Evolutionary conservation across 345 rosid genomes (phyloP).

Genomic region (Eucalyptus caleyi): DNA sequence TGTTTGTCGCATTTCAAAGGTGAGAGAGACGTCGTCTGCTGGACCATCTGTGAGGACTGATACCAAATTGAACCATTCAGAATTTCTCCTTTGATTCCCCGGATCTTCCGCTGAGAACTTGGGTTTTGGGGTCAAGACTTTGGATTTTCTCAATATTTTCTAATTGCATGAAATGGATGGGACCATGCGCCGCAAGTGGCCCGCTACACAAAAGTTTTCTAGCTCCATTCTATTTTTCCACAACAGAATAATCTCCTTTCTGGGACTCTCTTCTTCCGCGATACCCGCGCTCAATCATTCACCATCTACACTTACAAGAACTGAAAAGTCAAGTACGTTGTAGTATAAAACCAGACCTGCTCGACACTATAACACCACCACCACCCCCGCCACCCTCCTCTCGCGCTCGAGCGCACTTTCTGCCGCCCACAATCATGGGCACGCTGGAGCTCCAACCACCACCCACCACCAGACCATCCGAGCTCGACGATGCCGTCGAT

Average conservation of each 20-base stretch:
- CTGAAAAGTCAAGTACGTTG: neutral
- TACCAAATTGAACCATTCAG: no score
- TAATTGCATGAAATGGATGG: neutral
- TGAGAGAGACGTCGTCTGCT: no score
- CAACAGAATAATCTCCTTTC: neutral
- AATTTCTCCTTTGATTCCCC: no score
- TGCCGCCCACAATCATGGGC: neutral
- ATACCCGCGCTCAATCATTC: neutral
- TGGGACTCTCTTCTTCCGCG: neutral
- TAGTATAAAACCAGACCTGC: neutral
- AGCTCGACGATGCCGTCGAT: neutral
- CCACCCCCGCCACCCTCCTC: neutral
- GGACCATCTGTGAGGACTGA: no score
- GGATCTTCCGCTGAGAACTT: no score
- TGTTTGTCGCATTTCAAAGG: no score
- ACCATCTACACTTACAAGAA: neutral
- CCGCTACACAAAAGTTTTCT: neutral
- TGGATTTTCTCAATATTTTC: no score
- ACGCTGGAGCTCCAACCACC: conserved; percentile 12
- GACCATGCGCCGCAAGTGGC: neutral
- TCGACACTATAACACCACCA: neutral
- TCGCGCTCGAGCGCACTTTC: neutral
- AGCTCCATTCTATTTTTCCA: neutral
- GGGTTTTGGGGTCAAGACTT: no score
- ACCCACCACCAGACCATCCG: conserved; percentile 1